Percentiles rank a stretch among this genome's conserved stretches.
Conservation (phyloP, 2,329 filamentous ascomycete species). For the Fusarium albosuccineum region DNA sequence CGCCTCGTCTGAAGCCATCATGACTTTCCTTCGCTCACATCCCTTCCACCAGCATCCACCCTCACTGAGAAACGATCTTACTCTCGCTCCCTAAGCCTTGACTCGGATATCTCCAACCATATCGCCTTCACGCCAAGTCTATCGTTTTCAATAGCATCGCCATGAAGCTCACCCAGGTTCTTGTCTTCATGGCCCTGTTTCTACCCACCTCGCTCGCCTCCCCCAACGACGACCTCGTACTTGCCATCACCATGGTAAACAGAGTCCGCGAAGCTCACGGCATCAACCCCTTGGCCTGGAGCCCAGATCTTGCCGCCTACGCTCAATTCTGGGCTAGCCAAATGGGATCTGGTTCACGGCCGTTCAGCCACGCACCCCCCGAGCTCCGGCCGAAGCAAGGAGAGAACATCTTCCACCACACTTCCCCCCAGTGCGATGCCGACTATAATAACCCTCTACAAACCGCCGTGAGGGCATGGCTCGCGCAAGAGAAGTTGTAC, state of each 20-base stretch:
- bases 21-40: background rate
- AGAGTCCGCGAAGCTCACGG: constrained; percentile 48
- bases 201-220: constrained; percentile 19
- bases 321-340: constrained; percentile 53
- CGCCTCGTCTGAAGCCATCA: background rate
- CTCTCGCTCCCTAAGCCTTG: background rate
- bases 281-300: constrained; percentile 48
- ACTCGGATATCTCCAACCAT: background rate
- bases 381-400: constrained; percentile 51
- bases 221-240: constrained; percentile 41
- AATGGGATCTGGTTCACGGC: constrained; percentile 47
- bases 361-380: constrained; percentile 50
- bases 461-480: constrained; percentile 49
- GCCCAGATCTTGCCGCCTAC: constrained; percentile 47
- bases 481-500: constrained; percentile 48
- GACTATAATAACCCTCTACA: constrained; percentile 49
- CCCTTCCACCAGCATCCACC: background rate
- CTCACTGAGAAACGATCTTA: background rate
- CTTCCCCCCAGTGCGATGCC: constrained; percentile 47
- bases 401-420: constrained; percentile 51
- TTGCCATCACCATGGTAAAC: constrained; percentile 49
- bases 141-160: too few species aligned
- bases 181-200: constrained; percentile 32
- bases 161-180: constrained; percentile 20
- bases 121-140: background rate